Percentiles rank a stretch among this genome's conserved stretches.
phyloP scores from a whole-genome alignment of 179 eudicot genomes.

The Amaranthus tricolor region DNA sequence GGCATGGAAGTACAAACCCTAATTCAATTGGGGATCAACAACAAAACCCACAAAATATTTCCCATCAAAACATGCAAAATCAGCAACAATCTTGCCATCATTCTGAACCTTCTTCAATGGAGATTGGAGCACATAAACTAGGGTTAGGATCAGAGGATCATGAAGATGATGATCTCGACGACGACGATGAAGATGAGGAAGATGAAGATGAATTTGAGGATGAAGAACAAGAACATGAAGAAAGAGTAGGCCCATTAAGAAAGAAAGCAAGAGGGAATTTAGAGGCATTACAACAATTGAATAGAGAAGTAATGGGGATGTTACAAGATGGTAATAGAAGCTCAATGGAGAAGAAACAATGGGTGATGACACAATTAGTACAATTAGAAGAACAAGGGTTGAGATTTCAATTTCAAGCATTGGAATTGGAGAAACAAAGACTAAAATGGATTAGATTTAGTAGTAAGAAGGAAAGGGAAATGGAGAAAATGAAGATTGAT shows the following conservation, averaged over 20 bases:
- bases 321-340: slow-evolving; percentile 48
- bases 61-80: slow-evolving; percentile 28
- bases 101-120: slow-evolving; percentile 21
- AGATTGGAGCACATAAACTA: background rate
- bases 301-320: slow-evolving; percentile 38
- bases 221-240: slow-evolving; percentile 23
- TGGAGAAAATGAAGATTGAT: slow-evolving; percentile 63
- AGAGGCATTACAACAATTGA: slow-evolving; percentile 32
- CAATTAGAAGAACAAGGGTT: slow-evolving; percentile 58
- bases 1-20: slow-evolving; percentile 19
- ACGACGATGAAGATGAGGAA: slow-evolving; percentile 24
- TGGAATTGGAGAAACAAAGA: slow-evolving; percentile 66
- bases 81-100: slow-evolving; percentile 42
- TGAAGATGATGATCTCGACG: background rate
- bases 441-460: slow-evolving; percentile 68
- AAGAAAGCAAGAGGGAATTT: slow-evolving; percentile 29
- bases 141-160: slow-evolving; percentile 9
- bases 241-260: slow-evolving; percentile 14
- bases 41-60: slow-evolving; percentile 18
- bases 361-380: slow-evolving; percentile 45
- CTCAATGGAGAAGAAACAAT: slow-evolving; percentile 55
- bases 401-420: slow-evolving; percentile 37
- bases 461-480: slow-evolving; percentile 71
- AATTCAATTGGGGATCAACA: slow-evolving; percentile 17
- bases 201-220: slow-evolving; percentile 31